Evolutionary conservation across 1,284 basidiomycete species (phyloP).

Genomic region (Fistulinella staudtii): DNA sequence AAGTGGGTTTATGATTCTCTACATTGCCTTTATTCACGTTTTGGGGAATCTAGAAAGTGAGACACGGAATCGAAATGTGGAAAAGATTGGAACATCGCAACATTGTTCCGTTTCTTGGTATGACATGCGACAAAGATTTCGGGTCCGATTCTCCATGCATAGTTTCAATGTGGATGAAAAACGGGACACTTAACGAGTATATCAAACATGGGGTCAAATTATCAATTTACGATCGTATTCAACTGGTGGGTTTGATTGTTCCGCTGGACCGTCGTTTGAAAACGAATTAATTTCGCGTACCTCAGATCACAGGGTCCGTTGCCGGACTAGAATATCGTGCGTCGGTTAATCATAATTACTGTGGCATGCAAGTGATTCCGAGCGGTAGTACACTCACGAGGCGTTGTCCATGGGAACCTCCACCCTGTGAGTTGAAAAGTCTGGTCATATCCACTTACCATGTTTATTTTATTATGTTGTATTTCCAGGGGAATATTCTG

Average conservation of each 20-base stretch:
- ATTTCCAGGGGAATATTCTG: background rate
- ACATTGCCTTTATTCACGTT: too few species aligned
- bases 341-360: background rate
- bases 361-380: too few species aligned
- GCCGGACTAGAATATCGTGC: background rate
- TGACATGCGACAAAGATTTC: background rate
- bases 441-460: background rate
- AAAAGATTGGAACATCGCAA: slow-evolving; percentile 3
- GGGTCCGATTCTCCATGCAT: slow-evolving; percentile 9
- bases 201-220: background rate
- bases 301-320: background rate
- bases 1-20: background rate
- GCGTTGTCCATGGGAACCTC: background rate
- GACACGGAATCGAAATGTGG: slow-evolving; percentile 7
- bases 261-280: background rate
- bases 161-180: slow-evolving; percentile 11
- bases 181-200: slow-evolving; percentile 3
- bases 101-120: slow-evolving; percentile 6
- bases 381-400: background rate
- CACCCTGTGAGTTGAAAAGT: background rate
- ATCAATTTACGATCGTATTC: background rate
- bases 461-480: background rate
- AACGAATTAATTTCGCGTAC: background rate
- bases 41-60: slow-evolving; percentile 7
- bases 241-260: background rate